Evolutionary conservation across 1,284 basidiomycete species (phyloP).

Genomic region (Sporisorium exsertum): DNA sequence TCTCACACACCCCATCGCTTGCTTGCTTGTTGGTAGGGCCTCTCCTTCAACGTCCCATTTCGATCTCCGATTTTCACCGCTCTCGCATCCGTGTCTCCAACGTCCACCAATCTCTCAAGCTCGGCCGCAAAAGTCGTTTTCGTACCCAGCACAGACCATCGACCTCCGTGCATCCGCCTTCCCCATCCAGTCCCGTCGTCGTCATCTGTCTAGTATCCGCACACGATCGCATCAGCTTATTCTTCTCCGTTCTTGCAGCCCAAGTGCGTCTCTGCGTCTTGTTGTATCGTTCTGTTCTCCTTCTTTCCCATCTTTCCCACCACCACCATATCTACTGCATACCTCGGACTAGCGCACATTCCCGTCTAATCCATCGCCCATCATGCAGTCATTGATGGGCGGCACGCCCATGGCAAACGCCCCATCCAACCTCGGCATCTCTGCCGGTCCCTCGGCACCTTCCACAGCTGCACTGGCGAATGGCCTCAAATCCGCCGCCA

Average conservation of each 20-base stretch:
- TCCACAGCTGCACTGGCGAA: conserved; percentile 11
- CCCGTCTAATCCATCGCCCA: conserved; percentile 3
- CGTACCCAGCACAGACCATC: background rate
- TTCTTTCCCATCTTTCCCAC: background rate
- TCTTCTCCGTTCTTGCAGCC: background rate
- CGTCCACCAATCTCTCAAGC: background rate
- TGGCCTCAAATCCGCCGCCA: conserved; percentile 20
- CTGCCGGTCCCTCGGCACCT: conserved; percentile 27
- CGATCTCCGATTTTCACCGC: background rate
- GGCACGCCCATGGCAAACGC: conserved; percentile 52
- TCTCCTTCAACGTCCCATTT: background rate
- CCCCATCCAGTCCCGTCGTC: background rate
- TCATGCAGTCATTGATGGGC: conserved; percentile 52
- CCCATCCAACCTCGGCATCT: conserved; percentile 51
- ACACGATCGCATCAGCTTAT: conserved; percentile 15
- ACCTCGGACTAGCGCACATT: background rate
- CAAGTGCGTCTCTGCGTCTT: background rate
- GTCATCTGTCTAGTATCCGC: background rate
- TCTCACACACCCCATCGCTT: background rate
- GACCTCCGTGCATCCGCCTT: background rate
- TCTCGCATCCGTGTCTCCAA: conserved; percentile 1
- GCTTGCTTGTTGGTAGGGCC: background rate
- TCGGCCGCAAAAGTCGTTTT: background rate
- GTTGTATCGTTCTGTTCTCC: conserved; percentile 2
- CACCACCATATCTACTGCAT: background rate